phyloP scores from a whole-genome alignment of 2,329 filamentous ascomycete genomes.

The Claviceps africana region DNA sequence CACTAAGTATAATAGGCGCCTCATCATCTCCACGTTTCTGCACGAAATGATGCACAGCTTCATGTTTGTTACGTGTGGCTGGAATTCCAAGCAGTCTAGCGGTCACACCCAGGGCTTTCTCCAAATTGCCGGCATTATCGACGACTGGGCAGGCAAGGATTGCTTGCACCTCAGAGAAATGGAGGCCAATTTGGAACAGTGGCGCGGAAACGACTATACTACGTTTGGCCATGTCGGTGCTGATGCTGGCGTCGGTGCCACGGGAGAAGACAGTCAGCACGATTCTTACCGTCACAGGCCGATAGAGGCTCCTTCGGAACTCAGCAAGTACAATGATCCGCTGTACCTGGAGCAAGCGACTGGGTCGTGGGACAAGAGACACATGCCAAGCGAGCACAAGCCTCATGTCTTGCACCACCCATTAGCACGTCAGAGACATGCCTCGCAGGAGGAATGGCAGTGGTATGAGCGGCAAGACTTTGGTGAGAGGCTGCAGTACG shows the following conservation, averaged over 20 bases:
- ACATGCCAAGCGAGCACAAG: not conserved
- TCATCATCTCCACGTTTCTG: slow-evolving; percentile 50
- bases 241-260: not conserved
- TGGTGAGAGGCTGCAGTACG: slow-evolving; percentile 12
- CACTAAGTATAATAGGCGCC: slow-evolving; percentile 40
- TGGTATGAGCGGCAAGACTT: slow-evolving; percentile 22
- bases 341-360: not conserved
- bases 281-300: slow-evolving; percentile 8
- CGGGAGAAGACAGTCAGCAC: not conserved
- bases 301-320: not conserved
- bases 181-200: slow-evolving; percentile 46
- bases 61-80: slow-evolving; percentile 47
- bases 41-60: slow-evolving; percentile 57
- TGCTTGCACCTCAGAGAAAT: slow-evolving; percentile 43
- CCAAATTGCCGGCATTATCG: slow-evolving; percentile 44
- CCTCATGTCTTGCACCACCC: not conserved
- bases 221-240: not conserved
- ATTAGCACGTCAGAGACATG: not conserved
- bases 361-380: not conserved
- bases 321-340: not conserved
- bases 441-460: slow-evolving; percentile 17
- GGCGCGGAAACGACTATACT: slow-evolving; percentile 21
- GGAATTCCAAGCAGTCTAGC: slow-evolving; percentile 38
- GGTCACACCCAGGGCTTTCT: slow-evolving; percentile 48
- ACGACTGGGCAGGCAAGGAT: slow-evolving; percentile 44